Evolutionary conservation across 176 grass and related monocot genomes (phyloP).

Genomic region (Bothriochloa decipiens): DNA sequence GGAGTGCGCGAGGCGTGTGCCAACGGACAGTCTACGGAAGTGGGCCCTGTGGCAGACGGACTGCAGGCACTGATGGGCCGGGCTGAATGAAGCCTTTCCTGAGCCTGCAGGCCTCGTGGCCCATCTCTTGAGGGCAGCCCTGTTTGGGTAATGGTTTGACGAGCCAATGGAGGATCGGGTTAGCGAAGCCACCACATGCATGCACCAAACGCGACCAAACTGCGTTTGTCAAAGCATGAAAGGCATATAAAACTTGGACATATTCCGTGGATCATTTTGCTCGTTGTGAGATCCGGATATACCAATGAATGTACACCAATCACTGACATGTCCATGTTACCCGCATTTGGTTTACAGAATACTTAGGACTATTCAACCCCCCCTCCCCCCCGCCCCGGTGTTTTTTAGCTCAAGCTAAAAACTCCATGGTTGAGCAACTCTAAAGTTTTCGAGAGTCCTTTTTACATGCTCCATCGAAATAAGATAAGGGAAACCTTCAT

Average conservation of each 20-base stretch:
- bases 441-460: not conserved
- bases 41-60: not conserved
- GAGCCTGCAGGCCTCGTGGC: not conserved
- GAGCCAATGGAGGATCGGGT: not conserved
- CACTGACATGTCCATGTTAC: not conserved
- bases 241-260: not conserved
- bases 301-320: not conserved
- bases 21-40: not conserved
- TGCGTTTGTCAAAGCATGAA: not conserved
- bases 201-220: not conserved
- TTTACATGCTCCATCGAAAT: not conserved
- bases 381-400: no score
- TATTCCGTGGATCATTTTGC: conserved; percentile 16
- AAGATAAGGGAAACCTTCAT: not conserved
- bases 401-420: not conserved
- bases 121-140: not conserved
- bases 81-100: not conserved
- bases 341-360: not conserved
- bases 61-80: not conserved
- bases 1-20: not conserved
- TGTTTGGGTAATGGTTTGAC: not conserved
- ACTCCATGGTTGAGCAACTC: not conserved
- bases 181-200: not conserved
- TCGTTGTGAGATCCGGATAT: conserved; percentile 38
- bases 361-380: not conserved